A percentile compares a stretch with the other conserved stretches of the same genome.
Conservation (phyloP, 768 basidiomycete species). For the Pisolithus marmoratus region DNA sequence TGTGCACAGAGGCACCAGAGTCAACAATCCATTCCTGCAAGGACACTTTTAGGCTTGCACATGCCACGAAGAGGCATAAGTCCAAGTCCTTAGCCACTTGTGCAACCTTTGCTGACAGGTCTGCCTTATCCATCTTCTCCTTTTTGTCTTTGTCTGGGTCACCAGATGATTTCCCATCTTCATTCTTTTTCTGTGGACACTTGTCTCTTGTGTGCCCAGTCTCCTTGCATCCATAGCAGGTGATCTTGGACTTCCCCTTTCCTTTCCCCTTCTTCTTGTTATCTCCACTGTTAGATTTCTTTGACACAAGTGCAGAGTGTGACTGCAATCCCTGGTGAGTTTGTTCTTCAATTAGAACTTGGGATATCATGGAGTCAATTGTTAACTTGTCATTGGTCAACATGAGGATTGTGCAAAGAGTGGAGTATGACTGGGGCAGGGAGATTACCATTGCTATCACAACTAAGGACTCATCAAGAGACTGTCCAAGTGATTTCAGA, state of each 20-base stretch:
- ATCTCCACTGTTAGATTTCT: not conserved
- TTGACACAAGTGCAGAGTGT: not conserved
- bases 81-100: not conserved
- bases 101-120: too few relatives aligned
- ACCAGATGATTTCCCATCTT: too few relatives aligned
- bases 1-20: too few relatives aligned
- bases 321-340: not conserved
- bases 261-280: not conserved
- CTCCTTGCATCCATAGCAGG: not conserved
- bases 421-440: too few relatives aligned
- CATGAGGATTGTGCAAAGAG: constrained; percentile 20
- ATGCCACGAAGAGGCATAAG: too few relatives aligned
- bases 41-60: too few relatives aligned
- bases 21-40: too few relatives aligned
- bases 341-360: not conserved
- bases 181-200: not conserved
- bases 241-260: not conserved
- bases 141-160: too few relatives aligned
- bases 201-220: not conserved
- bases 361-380: not conserved
- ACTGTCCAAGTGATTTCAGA: too few relatives aligned
- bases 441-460: too few relatives aligned
- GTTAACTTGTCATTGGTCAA: not conserved
- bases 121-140: too few relatives aligned
- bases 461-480: too few relatives aligned